Evolutionary conservation across 129 eudicot species (phyloP).

Genomic region (Pittosporum tobira): DNA sequence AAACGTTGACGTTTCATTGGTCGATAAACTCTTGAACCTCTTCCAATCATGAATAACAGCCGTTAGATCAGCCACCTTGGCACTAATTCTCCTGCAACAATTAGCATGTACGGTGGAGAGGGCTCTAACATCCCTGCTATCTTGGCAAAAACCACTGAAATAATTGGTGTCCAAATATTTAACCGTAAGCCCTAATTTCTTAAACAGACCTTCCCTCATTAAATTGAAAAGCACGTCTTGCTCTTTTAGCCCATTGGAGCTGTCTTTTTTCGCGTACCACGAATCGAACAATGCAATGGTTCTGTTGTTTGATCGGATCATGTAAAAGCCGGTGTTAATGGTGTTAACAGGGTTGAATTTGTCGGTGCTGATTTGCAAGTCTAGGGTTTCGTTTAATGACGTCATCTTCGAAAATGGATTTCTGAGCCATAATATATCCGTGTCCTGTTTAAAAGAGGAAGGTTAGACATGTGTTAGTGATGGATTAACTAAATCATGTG

Average conservation of each 20-base stretch:
- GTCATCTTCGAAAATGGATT: slow-evolving; percentile 20
- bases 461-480: neutral
- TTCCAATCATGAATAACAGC: slow-evolving; percentile 16
- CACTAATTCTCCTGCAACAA: slow-evolving; percentile 19
- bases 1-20: slow-evolving; percentile 1
- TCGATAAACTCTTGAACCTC: slow-evolving; percentile 1
- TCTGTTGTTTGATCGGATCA: slow-evolving; percentile 21
- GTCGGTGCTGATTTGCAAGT: slow-evolving; percentile 23
- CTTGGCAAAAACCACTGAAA: slow-evolving; percentile 23
- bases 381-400: slow-evolving; percentile 6
- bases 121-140: slow-evolving; percentile 8
- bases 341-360: neutral
- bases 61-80: slow-evolving; percentile 21
- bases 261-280: slow-evolving; percentile 11
- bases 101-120: slow-evolving; percentile 21
- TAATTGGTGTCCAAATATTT: slow-evolving; percentile 15
- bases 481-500: neutral
- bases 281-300: slow-evolving; percentile 16
- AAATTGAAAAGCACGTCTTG: slow-evolving; percentile 13
- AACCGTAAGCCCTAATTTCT: neutral
- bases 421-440: slow-evolving; percentile 27
- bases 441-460: slow-evolving; percentile 12
- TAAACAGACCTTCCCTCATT: slow-evolving; percentile 6
- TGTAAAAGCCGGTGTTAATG: slow-evolving; percentile 32
- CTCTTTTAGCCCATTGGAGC: slow-evolving; percentile 12